Evolutionary conservation across 352 stramenopile species (phyloP).

Genomic region (Globisporangium abappressorium): DNA sequence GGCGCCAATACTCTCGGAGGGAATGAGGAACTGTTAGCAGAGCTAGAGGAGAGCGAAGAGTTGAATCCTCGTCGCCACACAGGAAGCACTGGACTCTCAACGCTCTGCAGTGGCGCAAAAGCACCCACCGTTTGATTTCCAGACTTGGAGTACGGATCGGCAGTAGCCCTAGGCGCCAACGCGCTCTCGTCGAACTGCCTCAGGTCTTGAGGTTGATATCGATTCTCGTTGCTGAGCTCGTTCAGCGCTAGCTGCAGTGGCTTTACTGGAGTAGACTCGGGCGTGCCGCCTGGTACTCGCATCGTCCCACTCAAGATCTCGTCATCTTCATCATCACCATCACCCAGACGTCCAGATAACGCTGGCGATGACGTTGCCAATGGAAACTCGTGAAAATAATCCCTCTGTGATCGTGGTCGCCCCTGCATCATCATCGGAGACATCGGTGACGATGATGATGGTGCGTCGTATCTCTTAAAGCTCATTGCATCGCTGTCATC

Average conservation of each 20-base stretch:
- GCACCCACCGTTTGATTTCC: background rate
- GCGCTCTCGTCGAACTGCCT: background rate
- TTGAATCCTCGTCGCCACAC: background rate
- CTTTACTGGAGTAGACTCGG: background rate
- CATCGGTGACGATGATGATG: background rate
- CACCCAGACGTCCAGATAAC: background rate
- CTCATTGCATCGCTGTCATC: background rate
- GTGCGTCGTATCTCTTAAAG: conserved; percentile 1
- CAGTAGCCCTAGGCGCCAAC: background rate
- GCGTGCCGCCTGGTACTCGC: background rate
- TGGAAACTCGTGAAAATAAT: background rate
- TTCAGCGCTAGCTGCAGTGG: background rate
- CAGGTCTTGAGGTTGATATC: background rate
- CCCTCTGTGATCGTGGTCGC: background rate
- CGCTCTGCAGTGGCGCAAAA: background rate
- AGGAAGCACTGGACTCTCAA: conserved; percentile 5
- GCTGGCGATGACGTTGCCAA: background rate
- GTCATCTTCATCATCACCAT: background rate
- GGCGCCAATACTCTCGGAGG: background rate
- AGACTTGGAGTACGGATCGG: background rate
- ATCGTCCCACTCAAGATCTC: conserved; percentile 6
- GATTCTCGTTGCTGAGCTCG: background rate
- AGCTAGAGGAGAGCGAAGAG: background rate
- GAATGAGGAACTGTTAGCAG: background rate
- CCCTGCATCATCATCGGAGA: background rate